Evolutionary conservation across 805 yeast species (phyloP), one percentile per base, ranked within the genome.

Genomic region (Candida boleticola): DNA sequence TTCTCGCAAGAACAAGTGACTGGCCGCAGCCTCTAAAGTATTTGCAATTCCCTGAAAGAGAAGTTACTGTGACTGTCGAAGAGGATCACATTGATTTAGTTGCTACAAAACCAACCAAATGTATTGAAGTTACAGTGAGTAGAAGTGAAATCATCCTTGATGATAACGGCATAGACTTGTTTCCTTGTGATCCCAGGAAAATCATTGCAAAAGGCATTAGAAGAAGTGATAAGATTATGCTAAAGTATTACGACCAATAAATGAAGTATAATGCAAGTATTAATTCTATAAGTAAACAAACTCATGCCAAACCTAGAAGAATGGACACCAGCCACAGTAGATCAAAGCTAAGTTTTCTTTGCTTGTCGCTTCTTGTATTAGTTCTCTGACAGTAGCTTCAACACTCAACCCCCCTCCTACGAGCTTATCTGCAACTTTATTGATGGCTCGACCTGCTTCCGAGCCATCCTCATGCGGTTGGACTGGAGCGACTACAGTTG

Each of bases 271-370:
- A 13, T 45, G n/a, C n/a, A n/a, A n/a, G n/a, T n/a, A n/a, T n/a
- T n/a, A n/a, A n/a, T n/a, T n/a, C n/a, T n/a, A n/a, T n/a, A n/a
- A n/a, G n/a, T n/a, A n/a, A n/a, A n/a, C n/a, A n/a, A n/a, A n/a
- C n/a, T n/a, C n/a, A n/a, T n/a, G n/a, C n/a, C n/a, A n/a, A n/a
- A n/a, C n/a, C n/a, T 46, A 85, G 49, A 76, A 80, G 53, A 84
- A 86, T 17, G 93, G 89, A 31, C 85, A 73, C 97, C 95, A 85
- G 2, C 97, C 97, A 56, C 80, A 73, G 57, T 80, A 93, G 4
- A 93, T 79, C 20, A 83, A 60, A 0, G 93, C 84, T 37, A 93
- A 64, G 50, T 89, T 88, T 4, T 71, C 63, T 4, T 73, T 69
- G 54, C 80, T 83, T 0, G 82, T 72, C 0, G 99, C 97, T 44